These are phyloP conservation scores for Musa schizocarpa DNA, from an alignment of 176 grass and related monocot genomes.

Conservation along the genomic window DNA sequence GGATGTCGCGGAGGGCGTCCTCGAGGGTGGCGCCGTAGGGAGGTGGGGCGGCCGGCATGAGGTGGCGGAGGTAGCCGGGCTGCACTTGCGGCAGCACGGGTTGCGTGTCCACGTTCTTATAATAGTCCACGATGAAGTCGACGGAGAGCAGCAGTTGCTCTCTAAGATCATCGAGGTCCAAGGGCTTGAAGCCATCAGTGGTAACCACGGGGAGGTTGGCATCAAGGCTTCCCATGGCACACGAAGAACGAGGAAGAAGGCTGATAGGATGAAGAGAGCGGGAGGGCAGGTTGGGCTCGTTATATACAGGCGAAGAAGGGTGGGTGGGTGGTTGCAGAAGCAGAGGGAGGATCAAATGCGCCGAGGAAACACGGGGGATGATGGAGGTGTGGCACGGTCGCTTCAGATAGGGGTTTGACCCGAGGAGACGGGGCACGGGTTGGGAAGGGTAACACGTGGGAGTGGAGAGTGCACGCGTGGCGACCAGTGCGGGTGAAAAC, in stretches of 20 bases:
- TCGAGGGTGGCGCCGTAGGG: slow-evolving; percentile 21
- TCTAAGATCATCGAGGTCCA: slow-evolving; percentile 31
- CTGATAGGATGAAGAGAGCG: background rate
- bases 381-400: no score
- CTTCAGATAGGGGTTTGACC: no score
- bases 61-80: slow-evolving; percentile 12
- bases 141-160: slow-evolving; percentile 32
- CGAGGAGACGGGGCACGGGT: no score
- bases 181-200: slow-evolving; percentile 14
- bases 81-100: slow-evolving; percentile 5
- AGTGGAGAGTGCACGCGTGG: no score
- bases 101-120: slow-evolving; percentile 26
- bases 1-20: slow-evolving; percentile 24
- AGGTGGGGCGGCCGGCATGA: background rate
- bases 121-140: slow-evolving; percentile 50
- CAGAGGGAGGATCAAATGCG: no score
- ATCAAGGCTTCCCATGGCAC: slow-evolving; percentile 34
- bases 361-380: no score
- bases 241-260: background rate
- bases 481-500: no score
- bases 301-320: no score
- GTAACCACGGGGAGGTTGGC: background rate
- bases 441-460: no score
- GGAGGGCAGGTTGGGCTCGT: no score
- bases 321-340: no score